A percentile compares a stretch with the other conserved stretches of the same genome.
phyloP scores from a whole-genome alignment of 2,329 filamentous ascomycete genomes.

The Balansia obtecta region DNA sequence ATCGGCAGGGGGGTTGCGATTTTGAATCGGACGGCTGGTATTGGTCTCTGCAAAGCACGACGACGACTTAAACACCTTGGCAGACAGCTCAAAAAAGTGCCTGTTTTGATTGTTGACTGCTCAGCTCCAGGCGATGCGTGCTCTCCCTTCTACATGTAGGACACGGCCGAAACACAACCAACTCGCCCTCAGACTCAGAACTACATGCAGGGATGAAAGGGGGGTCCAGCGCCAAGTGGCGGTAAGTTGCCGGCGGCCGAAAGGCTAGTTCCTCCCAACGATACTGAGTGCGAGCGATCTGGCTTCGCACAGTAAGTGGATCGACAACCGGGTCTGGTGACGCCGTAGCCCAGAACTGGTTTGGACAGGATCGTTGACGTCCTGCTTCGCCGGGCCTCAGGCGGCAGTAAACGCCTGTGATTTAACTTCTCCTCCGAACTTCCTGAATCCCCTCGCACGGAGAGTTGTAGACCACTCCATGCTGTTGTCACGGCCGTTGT shows the following conservation, averaged over 20 bases:
- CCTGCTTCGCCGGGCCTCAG: slow-evolving; percentile 3
- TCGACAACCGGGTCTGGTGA: slow-evolving; percentile 6
- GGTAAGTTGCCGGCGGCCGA: slow-evolving; percentile 1
- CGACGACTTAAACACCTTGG: background rate
- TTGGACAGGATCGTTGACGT: slow-evolving; percentile 2
- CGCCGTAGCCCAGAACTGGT: slow-evolving; percentile 3
- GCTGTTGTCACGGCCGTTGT: slow-evolving; percentile 1
- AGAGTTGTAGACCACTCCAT: background rate
- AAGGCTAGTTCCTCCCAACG: slow-evolving; percentile 1
- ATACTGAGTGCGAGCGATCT: background rate
- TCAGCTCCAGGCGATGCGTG: background rate
- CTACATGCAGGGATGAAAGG: background rate
- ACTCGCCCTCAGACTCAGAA: background rate
- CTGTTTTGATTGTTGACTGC: background rate
- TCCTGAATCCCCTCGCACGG: background rate
- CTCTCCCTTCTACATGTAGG: background rate
- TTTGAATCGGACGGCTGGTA: background rate
- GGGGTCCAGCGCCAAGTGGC: background rate
- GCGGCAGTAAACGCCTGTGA: slow-evolving; percentile 1
- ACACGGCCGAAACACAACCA: background rate
- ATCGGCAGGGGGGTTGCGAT: background rate
- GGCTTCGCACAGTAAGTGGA: slow-evolving; percentile 7
- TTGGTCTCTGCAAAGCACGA: background rate
- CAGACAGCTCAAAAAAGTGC: background rate
- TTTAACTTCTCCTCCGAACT: background rate